phyloP scores from a whole-genome alignment of 768 basidiomycete species.

The Pleurotus djamor region DNA sequence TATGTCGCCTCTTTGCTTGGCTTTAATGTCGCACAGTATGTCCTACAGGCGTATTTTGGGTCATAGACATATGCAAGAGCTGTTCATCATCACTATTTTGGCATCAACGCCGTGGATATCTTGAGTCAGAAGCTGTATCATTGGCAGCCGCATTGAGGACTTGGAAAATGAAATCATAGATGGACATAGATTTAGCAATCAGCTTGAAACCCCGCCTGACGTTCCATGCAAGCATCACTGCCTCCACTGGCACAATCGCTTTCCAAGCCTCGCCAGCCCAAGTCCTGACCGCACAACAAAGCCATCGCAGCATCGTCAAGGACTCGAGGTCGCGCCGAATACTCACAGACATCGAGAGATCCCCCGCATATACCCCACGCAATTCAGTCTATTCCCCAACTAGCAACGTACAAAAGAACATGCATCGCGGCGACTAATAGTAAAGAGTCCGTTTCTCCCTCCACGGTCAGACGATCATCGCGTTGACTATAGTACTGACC shows the following conservation, averaged over 20 bases:
- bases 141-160: no score
- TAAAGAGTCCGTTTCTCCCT: no score
- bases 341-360: background rate
- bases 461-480: no score
- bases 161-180: background rate
- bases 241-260: background rate
- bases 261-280: background rate
- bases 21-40: constrained; percentile 85
- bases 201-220: constrained; percentile 1
- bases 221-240: background rate
- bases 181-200: background rate
- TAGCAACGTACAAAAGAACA: no score
- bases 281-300: no score
- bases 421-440: no score
- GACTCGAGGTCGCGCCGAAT: background rate
- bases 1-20: constrained; percentile 88
- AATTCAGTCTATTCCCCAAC: no score
- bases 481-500: no score
- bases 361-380: no score
- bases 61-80: constrained; percentile 16
- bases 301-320: no score
- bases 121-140: no score
- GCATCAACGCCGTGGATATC: background rate
- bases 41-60: constrained; percentile 80
- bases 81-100: background rate